Base-by-base conservation (phyloP, 257 asterid genomes). In the Primulina eburnea region DNA sequence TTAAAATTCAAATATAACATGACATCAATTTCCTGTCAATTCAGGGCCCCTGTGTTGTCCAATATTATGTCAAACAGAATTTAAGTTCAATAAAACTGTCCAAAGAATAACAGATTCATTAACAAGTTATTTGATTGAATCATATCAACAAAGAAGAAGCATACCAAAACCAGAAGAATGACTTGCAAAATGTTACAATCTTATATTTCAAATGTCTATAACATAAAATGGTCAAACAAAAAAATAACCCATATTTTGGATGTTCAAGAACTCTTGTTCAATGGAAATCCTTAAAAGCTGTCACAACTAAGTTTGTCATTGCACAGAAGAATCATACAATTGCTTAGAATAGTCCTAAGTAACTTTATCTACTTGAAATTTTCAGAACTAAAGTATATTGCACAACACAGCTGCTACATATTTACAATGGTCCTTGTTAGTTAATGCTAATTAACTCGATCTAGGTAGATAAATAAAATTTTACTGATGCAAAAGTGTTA, bases 401-500 rank as follows among this genome's bases (percentile, higher is more conserved):
- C n/a, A 59, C 70, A 64, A 69, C 65, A 73, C 62, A 77, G 68
- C 75, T 73, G 67, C 8, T 69, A 77, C 75, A 73, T 68, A 30
- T 16, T 60, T 62, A 32, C 14, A 33, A 65, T 32, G 32, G 43
- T 60, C 70, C 73, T 43, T 43, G 18, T 50, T 28, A 28, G 30
- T 28, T 24, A 3, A 2, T 55, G 37, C 58, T 60, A 79, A 26
- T 28, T 20, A 60, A 68, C 17, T 65, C 59, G 47, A 79, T 17
- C 73, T 69, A 72, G 40, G 60, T 10, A 3, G 58, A 69, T 65
- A 60, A 71, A 43, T 76, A 57, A 2, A 70, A 35, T 50, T 60
- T 52, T 55, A 75, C 76, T 40, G 71, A 64, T 72, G 79, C 82
- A 77, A 60, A 74, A 75, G 66, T 67, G 77, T 63, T 80, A 73